Percentiles rank a stretch among this genome's conserved stretches.
Evolutionary conservation across 1,139 yeast genomes (phyloP).

Genomic region (Geotrichum reessii): DNA sequence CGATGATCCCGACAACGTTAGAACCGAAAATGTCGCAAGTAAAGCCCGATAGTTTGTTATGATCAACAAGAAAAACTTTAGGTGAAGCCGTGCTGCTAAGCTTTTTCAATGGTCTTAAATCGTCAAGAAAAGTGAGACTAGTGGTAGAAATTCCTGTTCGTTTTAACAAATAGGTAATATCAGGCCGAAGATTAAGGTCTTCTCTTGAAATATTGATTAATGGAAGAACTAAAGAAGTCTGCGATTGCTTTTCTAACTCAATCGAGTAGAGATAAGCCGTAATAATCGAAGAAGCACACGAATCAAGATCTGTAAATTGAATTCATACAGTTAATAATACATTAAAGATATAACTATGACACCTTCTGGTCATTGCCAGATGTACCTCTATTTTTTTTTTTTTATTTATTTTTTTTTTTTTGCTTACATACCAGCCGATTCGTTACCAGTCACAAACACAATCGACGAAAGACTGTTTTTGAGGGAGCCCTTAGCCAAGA

Average conservation of each 20-base stretch:
- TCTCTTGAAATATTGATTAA: conserved; percentile 62
- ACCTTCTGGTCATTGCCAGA: too few species aligned
- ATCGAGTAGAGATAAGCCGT: conserved; percentile 52
- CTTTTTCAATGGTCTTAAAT: conserved; percentile 32
- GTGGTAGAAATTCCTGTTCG: conserved; percentile 46
- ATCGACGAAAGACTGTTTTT: conserved; percentile 8
- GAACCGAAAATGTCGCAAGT: conserved; percentile 33
- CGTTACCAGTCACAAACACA: conserved; percentile 71
- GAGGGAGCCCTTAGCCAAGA: conserved; percentile 6
- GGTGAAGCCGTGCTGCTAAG: conserved; percentile 10
- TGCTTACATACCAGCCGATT: conserved; percentile 48
- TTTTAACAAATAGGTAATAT: conserved; percentile 52
- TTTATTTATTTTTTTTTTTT: too few species aligned
- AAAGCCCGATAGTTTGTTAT: conserved; percentile 62
- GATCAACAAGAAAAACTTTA: conserved; percentile 65
- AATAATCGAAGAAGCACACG: conserved; percentile 68
- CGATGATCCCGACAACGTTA: conserved; percentile 59
- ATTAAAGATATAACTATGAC: too few species aligned
- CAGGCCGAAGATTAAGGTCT: conserved; percentile 67
- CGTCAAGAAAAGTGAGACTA: conserved; percentile 61
- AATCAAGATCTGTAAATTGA: conserved; percentile 57
- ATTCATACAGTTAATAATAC: neutral
- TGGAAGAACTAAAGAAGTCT: conserved; percentile 44
- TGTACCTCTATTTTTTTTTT: too few species aligned
- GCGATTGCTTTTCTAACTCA: conserved; percentile 8